Base-by-base conservation (phyloP, 495 filamentous ascomycete species). In the Aspergillus cristatus region DNA sequence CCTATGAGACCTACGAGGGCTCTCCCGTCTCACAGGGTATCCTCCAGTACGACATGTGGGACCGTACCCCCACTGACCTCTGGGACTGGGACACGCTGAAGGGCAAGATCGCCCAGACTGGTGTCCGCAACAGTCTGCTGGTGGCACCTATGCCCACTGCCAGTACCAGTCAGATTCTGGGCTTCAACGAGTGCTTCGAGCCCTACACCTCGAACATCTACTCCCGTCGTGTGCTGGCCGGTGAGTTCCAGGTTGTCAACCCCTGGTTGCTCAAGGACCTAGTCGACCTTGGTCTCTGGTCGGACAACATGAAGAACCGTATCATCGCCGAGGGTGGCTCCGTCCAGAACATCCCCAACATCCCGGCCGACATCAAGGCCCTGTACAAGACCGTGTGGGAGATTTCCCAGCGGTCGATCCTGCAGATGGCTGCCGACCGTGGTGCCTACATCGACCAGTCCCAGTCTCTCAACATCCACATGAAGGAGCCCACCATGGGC, bases 361-460 rank as follows among this genome's bases (percentile, higher is more conserved):
- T 98, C 40, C 91, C 91, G 25, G 74, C 82, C 18, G 91, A 97
- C 46, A 84, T 94, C 75, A 98, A 97, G 72, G 76, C 83, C 7
- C 75, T 98, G 11, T 98, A 98, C 77, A 98, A 98, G 78, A 98
- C 91, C 15, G 91, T 98, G 13, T 98, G 91, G 91, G 91, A 98
- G 57, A 95, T 98, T 48, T 90, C 85, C n/a, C 91, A 98, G 69
- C 84, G 85, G 40, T 84, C 76, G 22, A 86, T 98, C 47, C 74
- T 98, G 26, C 83, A 96, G 69, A 96, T 98, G 90, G 87, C 91
- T 37, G 91, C 91, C 34, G 91, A 98, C 59, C 88, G 91, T 58
- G 91, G 91, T 60, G 91, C 91, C 24, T 98, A 84, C 70, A 95
- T 98, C 58, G 91, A 98, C 54, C 91, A 98, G 71, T 94, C 87